Percentiles rank a stretch among this genome's conserved stretches.
Evolutionary conservation across 2,329 filamentous ascomycete genomes (phyloP).

Genomic region (Lasiodiplodia hormozganensis): DNA sequence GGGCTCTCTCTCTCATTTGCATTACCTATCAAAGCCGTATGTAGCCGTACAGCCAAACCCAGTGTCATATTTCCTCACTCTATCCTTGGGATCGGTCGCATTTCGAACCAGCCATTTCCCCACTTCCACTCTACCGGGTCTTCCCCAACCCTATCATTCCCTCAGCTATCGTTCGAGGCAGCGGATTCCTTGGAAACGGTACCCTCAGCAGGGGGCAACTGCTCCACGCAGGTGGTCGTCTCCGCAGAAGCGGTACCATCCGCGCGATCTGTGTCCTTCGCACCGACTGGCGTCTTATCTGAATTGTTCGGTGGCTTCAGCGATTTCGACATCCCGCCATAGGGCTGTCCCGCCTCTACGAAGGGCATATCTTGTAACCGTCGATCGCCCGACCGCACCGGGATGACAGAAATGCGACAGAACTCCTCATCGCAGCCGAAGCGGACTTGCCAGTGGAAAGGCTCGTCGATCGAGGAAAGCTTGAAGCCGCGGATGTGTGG

Average conservation of each 20-base stretch:
- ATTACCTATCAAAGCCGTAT: conserved; percentile 13
- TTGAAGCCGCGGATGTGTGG: not conserved
- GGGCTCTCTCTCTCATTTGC: not conserved
- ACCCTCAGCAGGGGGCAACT: not conserved
- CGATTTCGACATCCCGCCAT: not conserved
- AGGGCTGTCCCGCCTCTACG: not conserved
- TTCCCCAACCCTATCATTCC: not conserved
- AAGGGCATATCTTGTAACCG: not conserved
- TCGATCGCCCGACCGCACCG: not conserved
- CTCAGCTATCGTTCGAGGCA: not conserved
- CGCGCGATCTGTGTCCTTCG: not conserved
- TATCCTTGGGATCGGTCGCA: not conserved
- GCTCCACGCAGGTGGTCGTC: not conserved
- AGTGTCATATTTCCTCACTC: too few species aligned
- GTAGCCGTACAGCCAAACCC: not conserved
- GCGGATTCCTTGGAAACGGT: not conserved
- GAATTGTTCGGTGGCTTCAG: not conserved
- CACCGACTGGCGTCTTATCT: not conserved
- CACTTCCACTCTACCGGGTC: not conserved
- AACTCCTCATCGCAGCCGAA: conserved; percentile 21
- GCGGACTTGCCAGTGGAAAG: not conserved
- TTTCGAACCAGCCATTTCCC: not conserved
- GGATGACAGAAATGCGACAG: not conserved
- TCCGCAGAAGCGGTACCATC: not conserved
- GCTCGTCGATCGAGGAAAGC: not conserved